These are phyloP conservation scores for Boechera stricta DNA, from an alignment of 345 rosid genomes.

Conservation along the genomic window DNA sequence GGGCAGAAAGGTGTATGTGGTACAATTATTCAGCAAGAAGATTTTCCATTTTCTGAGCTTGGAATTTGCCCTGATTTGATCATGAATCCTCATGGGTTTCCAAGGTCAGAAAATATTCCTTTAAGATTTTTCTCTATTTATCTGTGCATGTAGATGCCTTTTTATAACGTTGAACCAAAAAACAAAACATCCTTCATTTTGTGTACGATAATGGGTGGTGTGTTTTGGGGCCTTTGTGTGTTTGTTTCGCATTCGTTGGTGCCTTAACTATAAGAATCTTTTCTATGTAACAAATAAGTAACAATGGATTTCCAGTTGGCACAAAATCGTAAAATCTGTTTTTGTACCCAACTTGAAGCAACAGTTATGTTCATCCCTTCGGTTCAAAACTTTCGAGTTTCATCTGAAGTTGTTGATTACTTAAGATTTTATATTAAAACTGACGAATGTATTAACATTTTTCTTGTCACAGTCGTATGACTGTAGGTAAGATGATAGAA, in stretches of 20 bases:
- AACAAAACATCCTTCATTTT: not conserved
- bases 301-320: not conserved
- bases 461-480: conserved; percentile 80
- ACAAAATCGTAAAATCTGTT: not conserved
- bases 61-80: conserved; percentile 97
- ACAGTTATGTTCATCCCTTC: not conserved
- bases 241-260: not conserved
- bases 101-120: conserved; percentile 58
- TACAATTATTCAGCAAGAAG: conserved; percentile 91
- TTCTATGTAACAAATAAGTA: not conserved
- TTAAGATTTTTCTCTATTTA: conserved; percentile 3
- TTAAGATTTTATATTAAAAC: conserved; percentile 18
- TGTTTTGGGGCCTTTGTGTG: conserved; percentile 7
- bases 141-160: conserved; percentile 21
- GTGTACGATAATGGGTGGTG: conserved; percentile 12
- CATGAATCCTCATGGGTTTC: conserved; percentile 99
- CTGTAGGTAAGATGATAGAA: conserved; percentile 98
- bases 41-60: conserved; percentile 94
- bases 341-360: conserved; percentile 14
- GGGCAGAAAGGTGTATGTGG: conserved; percentile 99
- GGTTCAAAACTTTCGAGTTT: conserved; percentile 1
- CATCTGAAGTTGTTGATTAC: conserved; percentile 15
- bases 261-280: conserved; percentile 1
- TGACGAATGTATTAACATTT: conserved; percentile 13
- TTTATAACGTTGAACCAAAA: not conserved